phyloP scores from a whole-genome alignment of 2,329 filamentous ascomycete genomes.

The Capronia coronata region DNA sequence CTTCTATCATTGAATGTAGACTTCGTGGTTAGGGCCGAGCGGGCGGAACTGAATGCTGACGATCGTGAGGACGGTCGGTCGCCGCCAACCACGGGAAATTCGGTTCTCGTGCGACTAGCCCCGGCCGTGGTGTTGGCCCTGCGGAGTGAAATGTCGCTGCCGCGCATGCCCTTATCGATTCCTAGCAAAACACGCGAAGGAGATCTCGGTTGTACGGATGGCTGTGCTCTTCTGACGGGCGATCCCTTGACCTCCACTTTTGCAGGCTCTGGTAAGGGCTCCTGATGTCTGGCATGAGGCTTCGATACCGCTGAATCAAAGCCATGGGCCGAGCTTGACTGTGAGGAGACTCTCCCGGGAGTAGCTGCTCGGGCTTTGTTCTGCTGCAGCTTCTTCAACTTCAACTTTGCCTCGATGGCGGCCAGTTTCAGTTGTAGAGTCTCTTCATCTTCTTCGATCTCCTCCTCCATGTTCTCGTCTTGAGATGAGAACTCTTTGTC shows the following conservation, averaged over 20 bases:
- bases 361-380: conserved; percentile 44
- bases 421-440: conserved; percentile 77
- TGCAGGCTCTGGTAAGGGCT: conserved; percentile 20
- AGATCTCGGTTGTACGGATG: conserved; percentile 55
- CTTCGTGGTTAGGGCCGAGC: conserved; percentile 13
- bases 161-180: conserved; percentile 80
- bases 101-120: conserved; percentile 5
- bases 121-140: conserved; percentile 45
- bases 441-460: conserved; percentile 79
- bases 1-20: not conserved
- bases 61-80: conserved; percentile 17
- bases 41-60: conserved; percentile 28
- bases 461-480: conserved; percentile 49
- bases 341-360: conserved; percentile 11
- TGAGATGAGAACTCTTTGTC: conserved; percentile 21
- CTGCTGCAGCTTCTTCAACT: conserved; percentile 77
- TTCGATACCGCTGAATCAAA: conserved; percentile 27
- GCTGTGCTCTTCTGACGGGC: conserved; percentile 49
- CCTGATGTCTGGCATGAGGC: conserved; percentile 19
- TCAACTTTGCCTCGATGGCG: conserved; percentile 80
- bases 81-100: not conserved
- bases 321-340: conserved; percentile 23
- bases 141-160: conserved; percentile 76
- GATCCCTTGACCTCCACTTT: conserved; percentile 71
- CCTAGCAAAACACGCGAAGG: conserved; percentile 75